Conservation (phyloP, 1,284 basidiomycete genomes). For the Microbotryomycetes sp. region DNA sequence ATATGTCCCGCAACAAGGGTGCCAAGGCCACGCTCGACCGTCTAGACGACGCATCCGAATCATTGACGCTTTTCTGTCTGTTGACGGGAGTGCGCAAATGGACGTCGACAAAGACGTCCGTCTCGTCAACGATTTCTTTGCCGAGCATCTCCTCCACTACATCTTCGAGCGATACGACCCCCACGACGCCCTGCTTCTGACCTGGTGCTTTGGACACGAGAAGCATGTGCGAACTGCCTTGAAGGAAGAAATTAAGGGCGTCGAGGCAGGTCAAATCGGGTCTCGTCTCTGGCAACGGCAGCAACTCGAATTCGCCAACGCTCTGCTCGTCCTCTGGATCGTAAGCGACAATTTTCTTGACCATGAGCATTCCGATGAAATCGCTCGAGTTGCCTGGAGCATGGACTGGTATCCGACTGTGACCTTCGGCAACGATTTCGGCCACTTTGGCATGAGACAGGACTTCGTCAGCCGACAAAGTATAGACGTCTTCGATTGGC, state of each 20-base stretch:
- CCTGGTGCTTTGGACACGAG: slow-evolving; percentile 39
- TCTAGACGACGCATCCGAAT: not conserved
- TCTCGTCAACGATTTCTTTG: slow-evolving; percentile 13
- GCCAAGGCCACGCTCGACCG: not conserved
- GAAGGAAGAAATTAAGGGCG: slow-evolving; percentile 40
- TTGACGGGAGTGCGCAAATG: not conserved
- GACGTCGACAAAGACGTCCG: not conserved
- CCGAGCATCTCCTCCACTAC: slow-evolving; percentile 46
- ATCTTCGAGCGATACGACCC: slow-evolving; percentile 45
- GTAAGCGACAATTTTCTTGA: slow-evolving; percentile 68
- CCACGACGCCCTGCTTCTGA: slow-evolving; percentile 36
- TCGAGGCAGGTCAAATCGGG: slow-evolving; percentile 46
- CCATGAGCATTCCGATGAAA: slow-evolving; percentile 38
- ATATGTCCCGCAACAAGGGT: not conserved
- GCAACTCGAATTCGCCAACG: slow-evolving; percentile 38
- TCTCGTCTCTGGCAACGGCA: slow-evolving; percentile 42
- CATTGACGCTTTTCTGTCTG: not conserved
- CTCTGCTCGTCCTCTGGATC: slow-evolving; percentile 62
- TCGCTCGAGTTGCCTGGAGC: slow-evolving; percentile 37
- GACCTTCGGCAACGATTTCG: slow-evolving; percentile 37
- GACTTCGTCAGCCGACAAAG: slow-evolving; percentile 44
- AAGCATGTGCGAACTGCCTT: slow-evolving; percentile 40
- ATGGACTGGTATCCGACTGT: slow-evolving; percentile 39
- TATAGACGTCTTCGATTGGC: slow-evolving; percentile 45
- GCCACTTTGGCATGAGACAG: slow-evolving; percentile 38